phyloP scores from a whole-genome alignment of 306 rosid genomes.

The Cajanus cajan region DNA sequence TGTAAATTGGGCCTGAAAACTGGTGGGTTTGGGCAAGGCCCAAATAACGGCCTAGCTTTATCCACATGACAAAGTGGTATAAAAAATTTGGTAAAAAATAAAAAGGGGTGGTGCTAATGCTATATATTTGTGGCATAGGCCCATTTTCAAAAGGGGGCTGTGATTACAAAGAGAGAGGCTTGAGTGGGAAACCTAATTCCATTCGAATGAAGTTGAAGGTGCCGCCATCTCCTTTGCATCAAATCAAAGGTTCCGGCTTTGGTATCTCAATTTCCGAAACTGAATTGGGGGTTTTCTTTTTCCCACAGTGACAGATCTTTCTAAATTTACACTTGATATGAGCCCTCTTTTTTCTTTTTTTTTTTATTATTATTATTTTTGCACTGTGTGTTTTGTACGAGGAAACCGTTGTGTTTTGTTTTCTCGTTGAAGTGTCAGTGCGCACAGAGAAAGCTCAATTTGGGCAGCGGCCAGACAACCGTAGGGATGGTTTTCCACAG shows the following conservation, averaged over 20 bases:
- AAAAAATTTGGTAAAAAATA: too few species aligned
- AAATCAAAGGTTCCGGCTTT: slow-evolving; percentile 26
- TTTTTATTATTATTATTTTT: background rate
- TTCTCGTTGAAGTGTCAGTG: slow-evolving; percentile 44
- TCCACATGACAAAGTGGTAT: too few species aligned
- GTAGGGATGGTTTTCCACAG: slow-evolving; percentile 92
- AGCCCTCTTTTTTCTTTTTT: slow-evolving; percentile 38
- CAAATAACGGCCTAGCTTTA: too few species aligned
- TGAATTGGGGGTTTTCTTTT: slow-evolving; percentile 18
- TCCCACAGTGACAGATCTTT: slow-evolving; percentile 49
- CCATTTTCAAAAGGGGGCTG: slow-evolving; percentile 28
- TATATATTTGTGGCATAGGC: background rate
- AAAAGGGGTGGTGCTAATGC: background rate
- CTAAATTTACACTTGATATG: slow-evolving; percentile 72
- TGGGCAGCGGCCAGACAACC: slow-evolving; percentile 96
- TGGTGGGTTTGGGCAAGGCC: too few species aligned
- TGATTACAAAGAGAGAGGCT: slow-evolving; percentile 91
- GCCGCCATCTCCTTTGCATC: slow-evolving; percentile 41
- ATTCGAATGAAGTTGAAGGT: slow-evolving; percentile 29
- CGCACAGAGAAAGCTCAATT: slow-evolving; percentile 54
- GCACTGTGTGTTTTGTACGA: slow-evolving; percentile 45
- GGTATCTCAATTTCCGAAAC: slow-evolving; percentile 39
- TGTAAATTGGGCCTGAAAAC: too few species aligned
- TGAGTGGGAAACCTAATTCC: slow-evolving; percentile 48
- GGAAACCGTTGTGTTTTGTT: slow-evolving; percentile 18